Base-by-base conservation (phyloP, 192 early-diverging fungal genomes). In the Chytriomyces sp. region DNA sequence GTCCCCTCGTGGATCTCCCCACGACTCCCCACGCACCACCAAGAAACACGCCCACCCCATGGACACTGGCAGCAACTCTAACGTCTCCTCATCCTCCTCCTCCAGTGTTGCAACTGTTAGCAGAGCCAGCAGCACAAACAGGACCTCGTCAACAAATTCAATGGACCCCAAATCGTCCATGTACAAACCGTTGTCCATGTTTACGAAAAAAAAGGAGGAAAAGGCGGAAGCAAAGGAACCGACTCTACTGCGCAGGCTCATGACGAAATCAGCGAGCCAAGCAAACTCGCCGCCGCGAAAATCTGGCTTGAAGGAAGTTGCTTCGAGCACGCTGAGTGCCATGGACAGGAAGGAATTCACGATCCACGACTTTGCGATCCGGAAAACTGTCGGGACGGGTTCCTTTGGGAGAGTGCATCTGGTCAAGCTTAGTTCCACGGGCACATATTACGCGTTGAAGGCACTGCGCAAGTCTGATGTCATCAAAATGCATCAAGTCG, bases 351-450 rank as follows among this genome's bases (percentile, higher is more conserved):
- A 95, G 94, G 45, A 77, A 95, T 57, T 57, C 2, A 23, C 18
- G 63, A 64, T 73, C 50, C 7, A 8, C 46, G 78, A 79, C 50
- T 79, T 79, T 46, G 26, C 47, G 7, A 64, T 79, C 68, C 43
- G 60, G 11, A 72, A 74, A 28, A 79, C 78, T 9, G 45, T 79
- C 0, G 96, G 96, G 6, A 96, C 95, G 5, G 96, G 96, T 6
- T 95, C 94, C 16, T 96, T 98, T 86, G 96, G 96, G 44, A 88
- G 96, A 20, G 96, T 98, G 57, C 94, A 96, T 84, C 82, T 98
- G 61, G 92, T 93, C 43, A 92, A 90, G 80, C 87, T 91, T 23
- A 86, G 87, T 66, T 80, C 84, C 61, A 94, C 90, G 43, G 87
- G 88, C 10, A 81, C 91, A 69, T 93, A 91, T 85, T 95, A 91